Evolutionary conservation across 2,329 filamentous ascomycete species (phyloP).

Genomic region (Aspergillus nomiae): DNA sequence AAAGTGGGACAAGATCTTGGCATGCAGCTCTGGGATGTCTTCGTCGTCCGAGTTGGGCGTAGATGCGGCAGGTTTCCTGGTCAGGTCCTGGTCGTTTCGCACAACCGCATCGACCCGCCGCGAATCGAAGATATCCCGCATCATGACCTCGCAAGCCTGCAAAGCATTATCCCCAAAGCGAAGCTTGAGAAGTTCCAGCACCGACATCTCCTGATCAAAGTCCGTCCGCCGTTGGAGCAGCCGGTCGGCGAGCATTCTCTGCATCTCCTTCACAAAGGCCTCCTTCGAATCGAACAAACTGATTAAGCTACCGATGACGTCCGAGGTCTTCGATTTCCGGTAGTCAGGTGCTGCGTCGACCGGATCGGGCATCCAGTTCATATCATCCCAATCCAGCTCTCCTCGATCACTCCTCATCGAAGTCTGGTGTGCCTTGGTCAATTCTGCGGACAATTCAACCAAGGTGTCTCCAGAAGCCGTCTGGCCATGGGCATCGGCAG

Average conservation of each 20-base stretch:
- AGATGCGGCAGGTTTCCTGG: conserved; percentile 26
- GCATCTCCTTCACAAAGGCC: conserved; percentile 91
- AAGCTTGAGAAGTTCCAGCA: conserved; percentile 83
- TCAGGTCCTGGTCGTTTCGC: conserved; percentile 52
- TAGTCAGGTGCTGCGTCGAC: conserved; percentile 92
- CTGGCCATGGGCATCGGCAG: conserved; percentile 42
- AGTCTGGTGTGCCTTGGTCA: conserved; percentile 45
- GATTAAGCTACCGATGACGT: conserved; percentile 89
- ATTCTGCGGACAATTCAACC: conserved; percentile 57
- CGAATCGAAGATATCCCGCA: conserved; percentile 88
- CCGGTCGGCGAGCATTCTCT: conserved; percentile 82
- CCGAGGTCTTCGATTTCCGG: conserved; percentile 81
- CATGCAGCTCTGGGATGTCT: conserved; percentile 59
- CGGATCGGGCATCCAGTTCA: conserved; percentile 90
- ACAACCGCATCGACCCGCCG: conserved; percentile 70
- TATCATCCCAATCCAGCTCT: conserved; percentile 85
- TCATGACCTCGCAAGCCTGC: conserved; percentile 96
- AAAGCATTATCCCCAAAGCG: conserved; percentile 83
- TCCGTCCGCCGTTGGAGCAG: conserved; percentile 66
- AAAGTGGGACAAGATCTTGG: conserved; percentile 85
- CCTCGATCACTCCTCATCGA: conserved; percentile 54
- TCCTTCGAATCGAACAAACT: conserved; percentile 86
- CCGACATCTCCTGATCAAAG: conserved; percentile 78
- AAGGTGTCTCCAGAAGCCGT: conserved; percentile 43
- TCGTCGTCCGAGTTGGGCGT: conserved; percentile 26